Conservation (phyloP, 2,329 filamentous ascomycete species). For the Aspergillus tanneri region DNA sequence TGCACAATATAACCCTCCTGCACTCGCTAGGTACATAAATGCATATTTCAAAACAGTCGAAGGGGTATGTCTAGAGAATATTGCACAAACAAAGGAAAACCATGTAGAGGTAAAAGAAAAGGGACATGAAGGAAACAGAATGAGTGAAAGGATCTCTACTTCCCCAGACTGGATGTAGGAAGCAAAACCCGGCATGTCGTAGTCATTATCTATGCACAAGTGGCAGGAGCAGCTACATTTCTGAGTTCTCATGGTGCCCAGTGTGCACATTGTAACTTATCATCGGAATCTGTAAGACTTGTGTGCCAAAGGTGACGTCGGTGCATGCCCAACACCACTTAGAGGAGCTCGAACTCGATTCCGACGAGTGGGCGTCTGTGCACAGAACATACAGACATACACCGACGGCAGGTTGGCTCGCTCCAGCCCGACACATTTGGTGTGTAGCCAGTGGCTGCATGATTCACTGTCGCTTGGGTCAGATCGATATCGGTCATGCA, state of each 20-base stretch:
- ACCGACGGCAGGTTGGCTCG: conserved; percentile 47
- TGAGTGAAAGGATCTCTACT: not conserved
- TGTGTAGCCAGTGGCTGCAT: conserved; percentile 63
- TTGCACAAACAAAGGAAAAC: conserved; percentile 18
- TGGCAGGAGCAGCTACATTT: too few relatives aligned
- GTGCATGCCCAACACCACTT: conserved; percentile 30
- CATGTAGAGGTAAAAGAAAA: conserved; percentile 2
- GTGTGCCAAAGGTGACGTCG: conserved; percentile 43
- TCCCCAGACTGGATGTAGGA: not conserved
- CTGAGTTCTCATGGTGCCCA: too few relatives aligned
- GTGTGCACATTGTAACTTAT: not conserved
- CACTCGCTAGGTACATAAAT: conserved; percentile 7
- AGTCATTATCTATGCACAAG: too few relatives aligned
- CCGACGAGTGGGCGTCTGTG: conserved; percentile 42
- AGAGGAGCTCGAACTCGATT: conserved; percentile 38
- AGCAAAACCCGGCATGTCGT: not conserved
- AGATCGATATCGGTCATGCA: not conserved
- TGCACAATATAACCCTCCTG: conserved; percentile 10
- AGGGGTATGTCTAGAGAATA: conserved; percentile 16
- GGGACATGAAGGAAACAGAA: conserved; percentile 4
- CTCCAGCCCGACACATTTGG: conserved; percentile 57
- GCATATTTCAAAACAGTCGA: conserved; percentile 9
- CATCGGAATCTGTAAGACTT: conserved; percentile 42
- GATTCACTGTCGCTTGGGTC: conserved; percentile 49
- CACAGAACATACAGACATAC: conserved; percentile 55